Conservation (phyloP, 164 flowering plant species). For the Warburgia ugandensis region DNA sequence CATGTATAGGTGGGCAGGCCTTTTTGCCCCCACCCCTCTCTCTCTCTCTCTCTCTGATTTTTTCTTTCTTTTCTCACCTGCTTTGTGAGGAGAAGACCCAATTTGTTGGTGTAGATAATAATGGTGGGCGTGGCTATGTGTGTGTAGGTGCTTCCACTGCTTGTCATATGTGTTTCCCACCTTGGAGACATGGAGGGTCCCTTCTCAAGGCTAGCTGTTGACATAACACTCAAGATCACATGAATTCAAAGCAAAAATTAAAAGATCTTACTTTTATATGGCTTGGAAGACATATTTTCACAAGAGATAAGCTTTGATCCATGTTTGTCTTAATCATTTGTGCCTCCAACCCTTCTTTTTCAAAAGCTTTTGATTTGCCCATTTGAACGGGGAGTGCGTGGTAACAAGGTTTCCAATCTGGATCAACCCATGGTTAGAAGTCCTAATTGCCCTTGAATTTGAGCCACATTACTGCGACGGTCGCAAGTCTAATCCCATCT, state of each 20-base stretch:
- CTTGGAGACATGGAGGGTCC: constrained; percentile 41
- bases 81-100: constrained; percentile 26
- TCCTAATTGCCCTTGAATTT: too few relatives aligned
- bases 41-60: not conserved
- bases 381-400: constrained; percentile 8
- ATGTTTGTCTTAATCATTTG: constrained; percentile 21
- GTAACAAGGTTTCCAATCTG: too few relatives aligned
- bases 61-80: constrained; percentile 7
- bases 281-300: constrained; percentile 15
- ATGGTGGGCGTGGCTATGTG: constrained; percentile 30
- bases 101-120: constrained; percentile 18
- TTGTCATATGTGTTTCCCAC: constrained; percentile 53
- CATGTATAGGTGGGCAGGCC: constrained; percentile 6
- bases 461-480: too few relatives aligned
- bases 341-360: constrained; percentile 7
- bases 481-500: too few relatives aligned
- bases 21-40: not conserved
- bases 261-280: constrained; percentile 14
- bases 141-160: constrained; percentile 41
- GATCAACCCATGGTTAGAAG: too few relatives aligned
- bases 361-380: constrained; percentile 7
- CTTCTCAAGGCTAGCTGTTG: constrained; percentile 32
- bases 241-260: constrained; percentile 14
- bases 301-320: constrained; percentile 18
- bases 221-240: constrained; percentile 26